Evolutionary conservation across 352 stramenopile species (phyloP).

Genomic region (Pythium insidiosum): DNA sequence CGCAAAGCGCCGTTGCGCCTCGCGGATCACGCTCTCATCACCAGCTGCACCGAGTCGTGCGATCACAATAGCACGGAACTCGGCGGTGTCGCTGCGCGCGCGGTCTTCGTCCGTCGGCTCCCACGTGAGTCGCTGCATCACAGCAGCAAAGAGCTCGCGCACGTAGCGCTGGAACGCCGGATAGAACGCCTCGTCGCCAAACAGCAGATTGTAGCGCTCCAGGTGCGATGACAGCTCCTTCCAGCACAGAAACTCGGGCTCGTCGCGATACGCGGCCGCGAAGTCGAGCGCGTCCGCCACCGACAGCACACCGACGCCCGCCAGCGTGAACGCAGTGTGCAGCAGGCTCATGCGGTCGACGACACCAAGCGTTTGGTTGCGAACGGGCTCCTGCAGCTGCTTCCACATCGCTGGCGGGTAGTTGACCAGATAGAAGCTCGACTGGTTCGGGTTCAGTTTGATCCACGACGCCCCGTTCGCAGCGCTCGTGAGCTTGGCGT

Average conservation of each 20-base stretch:
- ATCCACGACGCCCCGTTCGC: slow-evolving; percentile 82
- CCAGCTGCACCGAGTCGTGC: slow-evolving; percentile 35
- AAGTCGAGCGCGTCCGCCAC: slow-evolving; percentile 56
- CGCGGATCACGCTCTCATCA: slow-evolving; percentile 38
- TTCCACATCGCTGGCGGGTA: slow-evolving; percentile 86
- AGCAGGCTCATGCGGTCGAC: slow-evolving; percentile 90
- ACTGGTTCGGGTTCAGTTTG: slow-evolving; percentile 94
- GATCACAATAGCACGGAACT: slow-evolving; percentile 62
- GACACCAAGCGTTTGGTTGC: slow-evolving; percentile 42
- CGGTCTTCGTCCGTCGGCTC: slow-evolving; percentile 18
- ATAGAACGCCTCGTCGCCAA: slow-evolving; percentile 44
- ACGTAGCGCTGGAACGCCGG: slow-evolving; percentile 45
- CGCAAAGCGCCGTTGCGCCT: slow-evolving; percentile 48
- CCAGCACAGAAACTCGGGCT: slow-evolving; percentile 56
- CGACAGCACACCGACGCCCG: slow-evolving; percentile 37
- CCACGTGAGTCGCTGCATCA: slow-evolving; percentile 54
- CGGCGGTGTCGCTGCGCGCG: slow-evolving; percentile 15
- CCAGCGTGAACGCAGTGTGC: slow-evolving; percentile 90
- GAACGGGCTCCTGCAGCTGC: slow-evolving; percentile 53
- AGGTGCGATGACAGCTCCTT: slow-evolving; percentile 56
- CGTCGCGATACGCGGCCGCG: slow-evolving; percentile 39
- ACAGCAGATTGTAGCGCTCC: slow-evolving; percentile 40
- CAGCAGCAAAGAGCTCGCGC: slow-evolving; percentile 33
- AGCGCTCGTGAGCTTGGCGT: too few species aligned
- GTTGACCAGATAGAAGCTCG: slow-evolving; percentile 93